Evolutionary conservation across 495 filamentous ascomycete genomes (phyloP).

Genomic region (Hypoxylon lenormandii): DNA sequence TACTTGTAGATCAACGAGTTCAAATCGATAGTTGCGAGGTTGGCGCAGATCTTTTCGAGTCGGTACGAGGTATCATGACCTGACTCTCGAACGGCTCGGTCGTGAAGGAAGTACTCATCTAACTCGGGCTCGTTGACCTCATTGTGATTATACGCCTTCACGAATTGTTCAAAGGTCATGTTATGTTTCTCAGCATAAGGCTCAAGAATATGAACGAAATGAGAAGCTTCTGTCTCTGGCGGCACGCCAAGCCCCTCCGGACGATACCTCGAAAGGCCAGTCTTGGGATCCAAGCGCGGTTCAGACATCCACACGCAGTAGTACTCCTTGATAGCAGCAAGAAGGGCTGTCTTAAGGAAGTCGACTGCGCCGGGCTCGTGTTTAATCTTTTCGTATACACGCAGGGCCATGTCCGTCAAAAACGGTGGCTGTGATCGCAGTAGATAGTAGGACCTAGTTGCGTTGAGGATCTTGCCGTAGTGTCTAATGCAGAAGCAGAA

Average conservation of each 20-base stretch:
- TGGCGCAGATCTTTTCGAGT: slow-evolving; percentile 84
- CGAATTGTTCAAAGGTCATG: slow-evolving; percentile 83
- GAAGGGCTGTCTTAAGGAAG: slow-evolving; percentile 79
- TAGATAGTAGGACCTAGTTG: slow-evolving; percentile 94
- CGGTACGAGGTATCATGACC: slow-evolving; percentile 96
- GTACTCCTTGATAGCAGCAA: slow-evolving; percentile 98
- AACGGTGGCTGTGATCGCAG: slow-evolving; percentile 94
- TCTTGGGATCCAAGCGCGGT: slow-evolving; percentile 80
- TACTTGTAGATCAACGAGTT: slow-evolving; percentile 96
- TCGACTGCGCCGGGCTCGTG: slow-evolving; percentile 79
- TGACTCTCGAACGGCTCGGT: slow-evolving; percentile 93
- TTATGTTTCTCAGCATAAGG: slow-evolving; percentile 88
- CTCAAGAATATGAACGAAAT: slow-evolving; percentile 86
- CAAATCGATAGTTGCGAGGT: slow-evolving; percentile 92
- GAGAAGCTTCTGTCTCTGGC: slow-evolving; percentile 89
- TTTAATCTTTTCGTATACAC: slow-evolving; percentile 87
- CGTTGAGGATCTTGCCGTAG: slow-evolving; percentile 97
- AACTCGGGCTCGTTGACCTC: slow-evolving; percentile 85
- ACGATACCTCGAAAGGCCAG: slow-evolving; percentile 89
- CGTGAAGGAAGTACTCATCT: slow-evolving; percentile 94
- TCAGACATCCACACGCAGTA: slow-evolving; percentile 86
- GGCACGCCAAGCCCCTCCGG: slow-evolving; percentile 91
- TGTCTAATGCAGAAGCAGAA: slow-evolving; percentile 98
- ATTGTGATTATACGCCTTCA: slow-evolving; percentile 83
- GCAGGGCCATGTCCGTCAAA: slow-evolving; percentile 94